Evolutionary conservation across 2,329 filamentous ascomycete genomes (phyloP).

Genomic region (Berkeleyomyces rouxiae): DNA sequence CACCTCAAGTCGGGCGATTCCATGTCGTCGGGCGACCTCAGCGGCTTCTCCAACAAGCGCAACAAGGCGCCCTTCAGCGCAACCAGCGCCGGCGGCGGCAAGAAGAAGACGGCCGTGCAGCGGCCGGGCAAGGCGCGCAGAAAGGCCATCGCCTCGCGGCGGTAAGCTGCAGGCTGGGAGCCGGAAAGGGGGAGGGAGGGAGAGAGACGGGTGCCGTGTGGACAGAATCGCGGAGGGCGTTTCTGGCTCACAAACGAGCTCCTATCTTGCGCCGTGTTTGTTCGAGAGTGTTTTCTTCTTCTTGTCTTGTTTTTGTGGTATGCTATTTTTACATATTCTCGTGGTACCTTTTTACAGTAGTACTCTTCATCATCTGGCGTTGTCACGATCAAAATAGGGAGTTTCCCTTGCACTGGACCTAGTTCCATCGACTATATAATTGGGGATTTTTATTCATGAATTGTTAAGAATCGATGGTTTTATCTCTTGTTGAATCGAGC

Average conservation of each 20-base stretch:
- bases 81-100: constrained; percentile 9
- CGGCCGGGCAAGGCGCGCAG: constrained; percentile 15
- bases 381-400: background rate
- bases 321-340: background rate
- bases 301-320: background rate
- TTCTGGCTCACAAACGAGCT: background rate
- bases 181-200: background rate
- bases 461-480: no score
- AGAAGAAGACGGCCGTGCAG: constrained; percentile 4
- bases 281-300: background rate
- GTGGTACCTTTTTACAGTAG: background rate
- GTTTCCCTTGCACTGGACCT: background rate
- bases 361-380: background rate
- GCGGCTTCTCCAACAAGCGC: constrained; percentile 61
- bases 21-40: constrained; percentile 61
- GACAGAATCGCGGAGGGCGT: background rate
- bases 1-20: constrained; percentile 84
- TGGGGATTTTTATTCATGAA: no score
- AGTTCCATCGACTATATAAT: no score
- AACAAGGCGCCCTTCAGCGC: constrained; percentile 14
- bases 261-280: background rate
- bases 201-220: background rate
- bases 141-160: constrained; percentile 13
- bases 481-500: no score
- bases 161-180: constrained; percentile 1